Conservation (phyloP, 148 eudicot species). For the Chenopodium suecicum region DNA sequence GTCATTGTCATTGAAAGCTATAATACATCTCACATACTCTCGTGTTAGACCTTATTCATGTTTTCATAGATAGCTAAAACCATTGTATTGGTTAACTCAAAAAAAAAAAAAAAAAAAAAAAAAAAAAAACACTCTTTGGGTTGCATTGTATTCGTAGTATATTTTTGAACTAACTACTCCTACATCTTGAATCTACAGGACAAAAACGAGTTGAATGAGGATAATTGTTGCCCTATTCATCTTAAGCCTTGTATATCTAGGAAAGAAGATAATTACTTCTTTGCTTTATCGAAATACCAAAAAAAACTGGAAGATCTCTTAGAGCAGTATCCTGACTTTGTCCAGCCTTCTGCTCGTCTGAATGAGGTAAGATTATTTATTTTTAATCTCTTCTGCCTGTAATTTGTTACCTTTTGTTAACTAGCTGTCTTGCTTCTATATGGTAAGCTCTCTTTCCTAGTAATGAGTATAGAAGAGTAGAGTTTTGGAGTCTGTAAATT, state of each 20-base stretch:
- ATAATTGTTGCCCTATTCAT: conserved; percentile 79
- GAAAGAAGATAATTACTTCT: conserved; percentile 96
- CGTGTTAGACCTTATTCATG: background rate
- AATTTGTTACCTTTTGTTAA: background rate
- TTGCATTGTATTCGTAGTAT: no score
- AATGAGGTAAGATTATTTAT: conserved; percentile 60
- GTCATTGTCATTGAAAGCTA: background rate
- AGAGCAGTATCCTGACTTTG: conserved; percentile 64
- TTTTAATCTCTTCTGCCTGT: conserved; percentile 6
- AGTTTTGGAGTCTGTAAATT: background rate
- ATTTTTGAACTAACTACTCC: background rate
- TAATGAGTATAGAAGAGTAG: background rate
- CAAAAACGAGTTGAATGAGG: conserved; percentile 67
- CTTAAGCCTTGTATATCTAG: conserved; percentile 79
- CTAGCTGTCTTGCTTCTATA: background rate
- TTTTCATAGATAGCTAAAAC: background rate
- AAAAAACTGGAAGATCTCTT: conserved; percentile 68
- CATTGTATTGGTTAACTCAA: background rate
- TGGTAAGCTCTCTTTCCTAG: background rate
- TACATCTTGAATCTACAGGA: conserved; percentile 49
- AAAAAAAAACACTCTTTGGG: no score
- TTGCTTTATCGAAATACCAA: conserved; percentile 93
- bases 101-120: no score
- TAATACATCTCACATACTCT: background rate
- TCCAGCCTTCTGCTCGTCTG: conserved; percentile 84